These are phyloP conservation scores for Aureobasidium lini DNA, from an alignment of 2,329 filamentous ascomycete genomes.

Conservation along the genomic window DNA sequence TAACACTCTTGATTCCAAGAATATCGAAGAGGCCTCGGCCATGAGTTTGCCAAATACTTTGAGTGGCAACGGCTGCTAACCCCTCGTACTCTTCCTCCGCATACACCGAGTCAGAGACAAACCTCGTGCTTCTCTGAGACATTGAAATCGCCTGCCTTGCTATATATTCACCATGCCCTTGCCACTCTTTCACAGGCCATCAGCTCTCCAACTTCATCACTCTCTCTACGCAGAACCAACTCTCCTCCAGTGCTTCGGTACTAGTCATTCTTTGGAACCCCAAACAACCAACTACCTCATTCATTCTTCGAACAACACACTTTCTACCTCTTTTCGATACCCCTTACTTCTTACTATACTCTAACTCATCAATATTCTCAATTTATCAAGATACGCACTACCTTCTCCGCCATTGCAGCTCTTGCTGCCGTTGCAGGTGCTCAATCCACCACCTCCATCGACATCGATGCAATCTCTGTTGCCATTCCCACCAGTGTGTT, in stretches of 20 bases:
- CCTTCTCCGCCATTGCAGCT: constrained; percentile 4
- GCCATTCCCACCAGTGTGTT: constrained; percentile 1
- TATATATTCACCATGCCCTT: not conserved
- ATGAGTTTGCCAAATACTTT: not conserved
- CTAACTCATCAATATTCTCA: not conserved
- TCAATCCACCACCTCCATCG: not conserved
- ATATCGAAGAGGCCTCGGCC: not conserved
- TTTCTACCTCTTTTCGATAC: not conserved
- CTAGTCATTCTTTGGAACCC: constrained; percentile 10
- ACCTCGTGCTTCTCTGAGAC: not conserved
- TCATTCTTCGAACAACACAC: constrained; percentile 3
- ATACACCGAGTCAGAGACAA: not conserved
- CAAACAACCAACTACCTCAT: constrained; percentile 1
- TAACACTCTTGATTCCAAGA: not conserved
- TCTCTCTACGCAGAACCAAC: constrained; percentile 9
- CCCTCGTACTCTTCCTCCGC: not conserved
- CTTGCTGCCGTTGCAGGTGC: constrained; percentile 3
- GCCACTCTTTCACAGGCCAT: not conserved
- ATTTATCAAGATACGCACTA: not conserved
- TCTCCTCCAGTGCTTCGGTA: constrained; percentile 9
- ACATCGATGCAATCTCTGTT: constrained; percentile 2
- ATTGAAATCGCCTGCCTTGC: not conserved
- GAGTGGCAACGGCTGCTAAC: not conserved
- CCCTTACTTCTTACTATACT: not conserved
- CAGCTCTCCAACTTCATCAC: constrained; percentile 8